Percentiles rank a stretch among this genome's conserved stretches.
phyloP scores from a whole-genome alignment of 2,329 filamentous ascomycete species.

The Lasiodiplodia theobromae region DNA sequence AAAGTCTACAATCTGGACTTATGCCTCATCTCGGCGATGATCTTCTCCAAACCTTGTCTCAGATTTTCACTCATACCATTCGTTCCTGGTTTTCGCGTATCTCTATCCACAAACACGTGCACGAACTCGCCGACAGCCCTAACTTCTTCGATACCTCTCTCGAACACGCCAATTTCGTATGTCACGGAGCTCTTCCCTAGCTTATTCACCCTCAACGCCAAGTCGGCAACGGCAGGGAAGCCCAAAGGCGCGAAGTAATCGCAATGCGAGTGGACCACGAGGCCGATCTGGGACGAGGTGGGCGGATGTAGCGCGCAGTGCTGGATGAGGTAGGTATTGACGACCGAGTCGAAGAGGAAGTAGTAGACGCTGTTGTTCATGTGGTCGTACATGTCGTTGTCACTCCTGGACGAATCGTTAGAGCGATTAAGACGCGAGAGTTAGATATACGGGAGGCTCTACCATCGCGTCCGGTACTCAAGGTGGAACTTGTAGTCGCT shows the following conservation, averaged over 20 bases:
- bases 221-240: constrained; percentile 82
- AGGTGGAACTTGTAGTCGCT: constrained; percentile 79
- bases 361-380: constrained; percentile 92
- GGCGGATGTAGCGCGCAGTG: constrained; percentile 77
- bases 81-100: constrained; percentile 70
- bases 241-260: constrained; percentile 84
- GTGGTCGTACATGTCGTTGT: constrained; percentile 95
- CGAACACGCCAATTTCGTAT: constrained; percentile 89
- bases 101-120: constrained; percentile 86
- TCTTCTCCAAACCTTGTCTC: constrained; percentile 51
- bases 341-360: constrained; percentile 85
- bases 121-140: constrained; percentile 86
- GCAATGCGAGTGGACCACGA: constrained; percentile 85
- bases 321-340: constrained; percentile 87
- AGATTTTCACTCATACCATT: constrained; percentile 66
- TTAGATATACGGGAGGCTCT: constrained; percentile 22
- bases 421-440: constrained; percentile 13
- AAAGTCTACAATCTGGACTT: constrained; percentile 40
- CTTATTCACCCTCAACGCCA: constrained; percentile 82
- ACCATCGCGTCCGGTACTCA: constrained; percentile 90
- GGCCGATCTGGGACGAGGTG: constrained; percentile 74
- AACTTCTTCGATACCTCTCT: constrained; percentile 73
- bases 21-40: constrained; percentile 30
- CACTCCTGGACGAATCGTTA: constrained; percentile 66
- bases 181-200: constrained; percentile 86